These are phyloP conservation scores for Trypanosoma avium DNA, from an alignment of 208 protist species.

Conservation along the genomic window DNA sequence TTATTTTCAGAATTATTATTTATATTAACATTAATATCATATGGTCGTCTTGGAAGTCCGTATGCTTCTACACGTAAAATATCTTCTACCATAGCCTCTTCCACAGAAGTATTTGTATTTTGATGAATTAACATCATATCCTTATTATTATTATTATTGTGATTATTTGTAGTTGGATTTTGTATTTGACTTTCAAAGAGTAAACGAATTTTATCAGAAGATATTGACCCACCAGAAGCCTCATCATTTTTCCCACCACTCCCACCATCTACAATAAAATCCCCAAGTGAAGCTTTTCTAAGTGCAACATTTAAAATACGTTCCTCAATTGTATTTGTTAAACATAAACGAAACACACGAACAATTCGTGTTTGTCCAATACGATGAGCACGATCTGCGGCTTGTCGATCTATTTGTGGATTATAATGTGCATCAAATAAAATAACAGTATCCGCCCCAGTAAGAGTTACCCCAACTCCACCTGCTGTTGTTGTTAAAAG, in stretches of 20 bases:
- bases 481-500: conserved; percentile 97
- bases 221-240: conserved; percentile 15
- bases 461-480: conserved; percentile 98
- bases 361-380: conserved; percentile 96
- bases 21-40: too few relatives aligned
- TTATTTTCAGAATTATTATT: too few relatives aligned
- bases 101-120: conserved; percentile 11
- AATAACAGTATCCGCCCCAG: conserved; percentile 95
- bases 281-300: conserved; percentile 92
- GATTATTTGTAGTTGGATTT: neutral
- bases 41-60: conserved; percentile 33
- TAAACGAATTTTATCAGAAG: conserved; percentile 49
- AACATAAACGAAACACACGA: conserved; percentile 95
- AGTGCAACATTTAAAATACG: conserved; percentile 93
- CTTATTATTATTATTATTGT: neutral
- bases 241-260: conserved; percentile 24
- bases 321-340: conserved; percentile 94
- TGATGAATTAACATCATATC: neutral
- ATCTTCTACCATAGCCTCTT: conserved; percentile 54
- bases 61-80: conserved; percentile 46
- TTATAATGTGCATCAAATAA: conserved; percentile 98
- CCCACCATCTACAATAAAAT: conserved; percentile 89
- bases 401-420: conserved; percentile 97
- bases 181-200: conserved; percentile 35
- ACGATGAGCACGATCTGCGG: conserved; percentile 92